Base-by-base conservation (phyloP, 2,329 filamentous ascomycete genomes). In the Colletotrichum sublineola region DNA sequence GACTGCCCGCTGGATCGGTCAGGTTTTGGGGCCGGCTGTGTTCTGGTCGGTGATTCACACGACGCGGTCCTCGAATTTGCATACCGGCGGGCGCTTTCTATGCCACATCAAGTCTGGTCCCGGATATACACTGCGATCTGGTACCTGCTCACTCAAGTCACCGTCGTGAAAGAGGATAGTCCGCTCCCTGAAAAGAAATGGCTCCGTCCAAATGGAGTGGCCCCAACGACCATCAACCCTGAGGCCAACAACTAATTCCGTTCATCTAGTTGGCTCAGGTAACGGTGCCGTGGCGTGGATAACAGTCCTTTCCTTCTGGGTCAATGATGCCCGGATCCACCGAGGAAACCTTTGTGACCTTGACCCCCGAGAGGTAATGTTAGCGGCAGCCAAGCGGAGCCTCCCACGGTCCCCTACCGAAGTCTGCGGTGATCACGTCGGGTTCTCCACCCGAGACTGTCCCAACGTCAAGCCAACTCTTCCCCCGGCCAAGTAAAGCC, bases 371-470 rank as follows among this genome's bases (percentile, higher is more conserved):
- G 48, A 55, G 42, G 29, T 38, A 53, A 50, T 42, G 48, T 68
- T 63, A 63, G 42, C 64, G 48, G 57, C 38, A 55, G 29, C 44
- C 55, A 61, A 62, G 63, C 68, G 68, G 68, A 71, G 68, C 68
- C 68, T 71, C 68, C 31, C 44, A 31, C 14, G 36, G 36, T 24
- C n/a, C 38, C 42, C n/a, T 52, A 60, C 50, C 36, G n/a, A 60
- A 29, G 20, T 18, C 31, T 38, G 14, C 29, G 60, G 31, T 52
- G 60, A 63, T 63, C 60, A 52, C 46, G 60, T 38, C 44, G 60
- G 60, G 24, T 38, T 68, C 68, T 38, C 68, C 68, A 71, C 68
- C 14, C 58, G 65, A 68, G 57, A 68, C 57, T 63, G 68, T 71
- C 65, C 58, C 65, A 68, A 71, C 68, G 65, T 71, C 68, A 60